A percentile compares a stretch with the other conserved stretches of the same genome.
Evolutionary conservation across 2,329 filamentous ascomycete genomes (phyloP).

Genomic region (Aspergillus sp.): DNA sequence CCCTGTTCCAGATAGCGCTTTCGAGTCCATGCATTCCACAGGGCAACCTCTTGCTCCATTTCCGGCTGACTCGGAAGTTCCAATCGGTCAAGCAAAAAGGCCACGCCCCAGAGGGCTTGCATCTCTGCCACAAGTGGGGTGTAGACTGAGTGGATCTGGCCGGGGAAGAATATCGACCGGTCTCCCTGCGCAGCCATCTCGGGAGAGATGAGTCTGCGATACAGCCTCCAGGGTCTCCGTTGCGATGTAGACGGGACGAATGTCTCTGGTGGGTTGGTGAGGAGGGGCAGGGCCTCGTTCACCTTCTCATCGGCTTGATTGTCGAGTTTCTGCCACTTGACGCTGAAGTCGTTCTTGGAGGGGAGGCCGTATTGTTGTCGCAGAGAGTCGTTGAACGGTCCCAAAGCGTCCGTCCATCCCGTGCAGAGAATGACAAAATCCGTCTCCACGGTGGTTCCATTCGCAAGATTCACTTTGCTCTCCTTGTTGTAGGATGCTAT

Average conservation of each 20-base stretch:
- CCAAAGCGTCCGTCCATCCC: neutral
- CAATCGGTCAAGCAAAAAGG: constrained; percentile 20
- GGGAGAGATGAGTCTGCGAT: constrained; percentile 13
- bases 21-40: constrained; percentile 28
- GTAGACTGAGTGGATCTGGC: constrained; percentile 24
- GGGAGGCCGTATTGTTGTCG: neutral
- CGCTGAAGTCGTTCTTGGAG: neutral
- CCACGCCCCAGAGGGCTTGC: constrained; percentile 27
- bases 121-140: constrained; percentile 23
- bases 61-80: constrained; percentile 17
- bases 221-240: neutral
- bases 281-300: too few relatives aligned
- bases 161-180: constrained; percentile 27
- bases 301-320: neutral
- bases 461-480: neutral
- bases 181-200: constrained; percentile 22
- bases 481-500: neutral
- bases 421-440: constrained; percentile 1
- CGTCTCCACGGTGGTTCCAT: neutral
- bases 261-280: too few relatives aligned
- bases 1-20: constrained; percentile 29
- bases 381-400: neutral
- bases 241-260: too few relatives aligned
- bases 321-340: too few relatives aligned
- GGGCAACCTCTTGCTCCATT: constrained; percentile 26